phyloP scores from a whole-genome alignment of 352 stramenopile genomes.

The Globisporangium carolinianum region DNA sequence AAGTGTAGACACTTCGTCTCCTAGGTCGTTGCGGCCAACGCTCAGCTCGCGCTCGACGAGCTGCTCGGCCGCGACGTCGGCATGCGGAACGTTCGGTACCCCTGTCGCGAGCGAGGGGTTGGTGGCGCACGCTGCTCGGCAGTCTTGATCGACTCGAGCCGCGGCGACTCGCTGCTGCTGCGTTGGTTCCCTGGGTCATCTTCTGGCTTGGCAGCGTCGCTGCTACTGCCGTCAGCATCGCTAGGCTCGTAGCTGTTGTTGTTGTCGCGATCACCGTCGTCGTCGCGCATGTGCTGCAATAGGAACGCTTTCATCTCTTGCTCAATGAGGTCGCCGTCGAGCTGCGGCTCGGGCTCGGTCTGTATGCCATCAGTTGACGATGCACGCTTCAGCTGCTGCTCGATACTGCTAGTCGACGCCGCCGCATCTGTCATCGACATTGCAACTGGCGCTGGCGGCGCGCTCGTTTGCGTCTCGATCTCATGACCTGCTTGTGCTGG shows the following conservation, averaged over 20 bases:
- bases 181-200: conserved; percentile 8
- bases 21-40: neutral
- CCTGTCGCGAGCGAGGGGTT: conserved; percentile 32
- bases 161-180: conserved; percentile 21
- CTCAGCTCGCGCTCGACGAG: neutral
- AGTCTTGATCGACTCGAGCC: conserved; percentile 33
- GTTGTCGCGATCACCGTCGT: neutral
- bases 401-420: neutral
- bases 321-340: conserved; percentile 31
- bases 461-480: conserved; percentile 44
- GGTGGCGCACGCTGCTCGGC: conserved; percentile 45
- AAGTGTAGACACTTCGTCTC: too few relatives aligned
- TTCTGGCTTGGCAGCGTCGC: neutral
- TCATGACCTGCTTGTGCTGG: conserved; percentile 11
- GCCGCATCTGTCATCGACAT: conserved; percentile 8
- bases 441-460: conserved; percentile 27
- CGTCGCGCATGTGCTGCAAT: conserved; percentile 19
- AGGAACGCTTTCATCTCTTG: conserved; percentile 59
- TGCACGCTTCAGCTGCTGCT: conserved; percentile 1
- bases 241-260: neutral
- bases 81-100: conserved; percentile 50
- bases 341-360: conserved; percentile 14
- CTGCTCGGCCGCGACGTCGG: conserved; percentile 17
- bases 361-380: neutral
- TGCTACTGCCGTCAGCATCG: neutral